A percentile compares a stretch with the other conserved stretches of the same genome.
phyloP scores from a whole-genome alignment of 164 flowering plant species.

The Houttuynia cordata region DNA sequence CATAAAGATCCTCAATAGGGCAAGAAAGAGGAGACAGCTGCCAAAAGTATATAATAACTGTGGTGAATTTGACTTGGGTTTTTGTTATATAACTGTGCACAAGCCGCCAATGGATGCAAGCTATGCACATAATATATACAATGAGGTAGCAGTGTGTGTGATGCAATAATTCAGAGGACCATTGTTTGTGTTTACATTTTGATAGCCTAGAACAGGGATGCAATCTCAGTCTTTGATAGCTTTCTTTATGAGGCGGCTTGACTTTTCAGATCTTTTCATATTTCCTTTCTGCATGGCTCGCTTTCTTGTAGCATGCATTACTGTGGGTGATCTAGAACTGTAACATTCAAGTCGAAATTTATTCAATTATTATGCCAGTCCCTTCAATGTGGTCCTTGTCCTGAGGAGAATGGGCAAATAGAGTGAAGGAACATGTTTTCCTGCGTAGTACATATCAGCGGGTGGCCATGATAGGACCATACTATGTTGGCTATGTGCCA shows the following conservation, averaged over 20 bases:
- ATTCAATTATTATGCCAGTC: no score
- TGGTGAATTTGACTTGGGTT: slow-evolving; percentile 4
- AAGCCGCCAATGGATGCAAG: not conserved
- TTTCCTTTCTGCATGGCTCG: not conserved
- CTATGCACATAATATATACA: not conserved
- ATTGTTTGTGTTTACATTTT: not conserved
- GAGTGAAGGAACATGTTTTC: no score
- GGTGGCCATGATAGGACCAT: no score
- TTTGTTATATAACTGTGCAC: not conserved
- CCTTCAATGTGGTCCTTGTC: no score
- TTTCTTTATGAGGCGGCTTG: not conserved
- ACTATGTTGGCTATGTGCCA: no score
- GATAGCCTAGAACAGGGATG: no score
- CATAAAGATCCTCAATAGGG: not conserved
- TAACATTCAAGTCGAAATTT: no score
- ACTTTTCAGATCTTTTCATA: not conserved
- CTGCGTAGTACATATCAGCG: no score
- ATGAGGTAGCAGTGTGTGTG: not conserved
- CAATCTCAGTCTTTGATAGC: no score
- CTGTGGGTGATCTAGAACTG: not conserved
- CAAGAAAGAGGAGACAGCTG: not conserved
- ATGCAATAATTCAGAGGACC: slow-evolving; percentile 1
- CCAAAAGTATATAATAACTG: not conserved
- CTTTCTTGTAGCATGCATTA: not conserved
- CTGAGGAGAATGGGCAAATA: no score